Percentiles rank a stretch among this genome's conserved stretches.
Evolutionary conservation across 352 stramenopile genomes (phyloP).

Genomic region (Globisporangium spiculum): DNA sequence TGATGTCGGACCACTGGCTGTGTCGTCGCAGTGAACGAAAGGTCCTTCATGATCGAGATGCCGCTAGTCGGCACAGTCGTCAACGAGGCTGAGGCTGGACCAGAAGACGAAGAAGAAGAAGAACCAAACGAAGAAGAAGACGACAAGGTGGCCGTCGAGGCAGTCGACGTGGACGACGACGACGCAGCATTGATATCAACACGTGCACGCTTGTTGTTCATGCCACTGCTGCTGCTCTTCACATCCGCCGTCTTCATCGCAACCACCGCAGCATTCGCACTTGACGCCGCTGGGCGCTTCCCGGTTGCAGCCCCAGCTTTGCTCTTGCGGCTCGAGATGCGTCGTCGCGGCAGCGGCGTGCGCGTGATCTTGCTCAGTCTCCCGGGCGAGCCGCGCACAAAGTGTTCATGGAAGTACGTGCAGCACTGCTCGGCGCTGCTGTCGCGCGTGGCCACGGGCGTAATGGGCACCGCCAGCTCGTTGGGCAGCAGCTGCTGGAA

Average conservation of each 20-base stretch:
- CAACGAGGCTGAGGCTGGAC: not conserved
- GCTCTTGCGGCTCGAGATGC: conserved; percentile 21
- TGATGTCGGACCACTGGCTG: not conserved
- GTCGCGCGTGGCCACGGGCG: conserved; percentile 3
- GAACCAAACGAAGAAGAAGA: not conserved
- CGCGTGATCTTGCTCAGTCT: conserved; percentile 37
- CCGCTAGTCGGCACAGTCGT: not conserved
- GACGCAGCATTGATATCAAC: not conserved
- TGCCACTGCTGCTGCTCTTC: not conserved
- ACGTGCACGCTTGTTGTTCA: conserved; percentile 21
- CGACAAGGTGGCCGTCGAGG: not conserved
- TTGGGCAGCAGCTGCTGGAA: conserved; percentile 31
- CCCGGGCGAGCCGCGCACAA: conserved; percentile 44
- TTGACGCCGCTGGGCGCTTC: not conserved
- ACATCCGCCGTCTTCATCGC: not conserved
- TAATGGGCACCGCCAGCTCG: not conserved
- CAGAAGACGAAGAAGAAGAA: not conserved
- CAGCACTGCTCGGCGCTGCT: not conserved
- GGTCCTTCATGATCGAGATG: not conserved
- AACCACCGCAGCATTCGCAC: not conserved
- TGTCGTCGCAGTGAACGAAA: not conserved
- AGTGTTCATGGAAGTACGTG: conserved; percentile 40
- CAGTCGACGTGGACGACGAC: not conserved
- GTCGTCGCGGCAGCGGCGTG: conserved; percentile 33
- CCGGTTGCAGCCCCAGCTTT: not conserved